These are phyloP conservation scores for Aquanectria penicillioides DNA, from an alignment of 2,329 filamentous ascomycete species.

Conservation along the genomic window DNA sequence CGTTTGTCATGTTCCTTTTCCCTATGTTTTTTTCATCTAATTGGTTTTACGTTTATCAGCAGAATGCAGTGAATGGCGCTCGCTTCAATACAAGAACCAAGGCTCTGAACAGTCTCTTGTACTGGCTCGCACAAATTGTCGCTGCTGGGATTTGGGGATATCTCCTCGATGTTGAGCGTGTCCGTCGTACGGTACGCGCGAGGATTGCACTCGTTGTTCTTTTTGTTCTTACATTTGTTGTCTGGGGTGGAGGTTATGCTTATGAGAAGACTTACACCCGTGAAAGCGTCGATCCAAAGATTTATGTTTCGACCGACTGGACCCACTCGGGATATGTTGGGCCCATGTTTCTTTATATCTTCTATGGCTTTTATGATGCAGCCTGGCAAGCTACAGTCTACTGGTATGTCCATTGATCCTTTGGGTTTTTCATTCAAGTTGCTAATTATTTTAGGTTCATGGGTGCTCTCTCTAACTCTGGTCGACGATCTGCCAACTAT, in stretches of 20 bases:
- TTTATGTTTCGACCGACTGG: slow-evolving; percentile 66
- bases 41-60: slow-evolving; percentile 86
- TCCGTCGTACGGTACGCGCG: slow-evolving; percentile 75
- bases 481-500: slow-evolving; percentile 90
- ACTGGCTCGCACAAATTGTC: slow-evolving; percentile 80
- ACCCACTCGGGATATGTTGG: slow-evolving; percentile 72
- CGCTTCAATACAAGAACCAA: slow-evolving; percentile 80
- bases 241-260: slow-evolving; percentile 86
- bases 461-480: slow-evolving; percentile 92
- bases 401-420: slow-evolving; percentile 74
- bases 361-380: slow-evolving; percentile 90
- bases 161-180: slow-evolving; percentile 67
- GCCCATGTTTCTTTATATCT: slow-evolving; percentile 89
- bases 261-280: slow-evolving; percentile 64
- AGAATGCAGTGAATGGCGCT: slow-evolving; percentile 76
- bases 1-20: slow-evolving; percentile 76
- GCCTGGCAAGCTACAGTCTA: slow-evolving; percentile 91
- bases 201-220: slow-evolving; percentile 70
- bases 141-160: slow-evolving; percentile 80
- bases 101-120: slow-evolving; percentile 76
- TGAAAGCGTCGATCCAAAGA: slow-evolving; percentile 5
- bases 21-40: slow-evolving; percentile 87
- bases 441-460: slow-evolving; percentile 74
- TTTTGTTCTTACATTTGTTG: slow-evolving; percentile 75
- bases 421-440: slow-evolving; percentile 14